These are phyloP conservation scores for Cymodocea nodosa DNA, from an alignment of 116 monocot genomes.

Conservation along the genomic window DNA sequence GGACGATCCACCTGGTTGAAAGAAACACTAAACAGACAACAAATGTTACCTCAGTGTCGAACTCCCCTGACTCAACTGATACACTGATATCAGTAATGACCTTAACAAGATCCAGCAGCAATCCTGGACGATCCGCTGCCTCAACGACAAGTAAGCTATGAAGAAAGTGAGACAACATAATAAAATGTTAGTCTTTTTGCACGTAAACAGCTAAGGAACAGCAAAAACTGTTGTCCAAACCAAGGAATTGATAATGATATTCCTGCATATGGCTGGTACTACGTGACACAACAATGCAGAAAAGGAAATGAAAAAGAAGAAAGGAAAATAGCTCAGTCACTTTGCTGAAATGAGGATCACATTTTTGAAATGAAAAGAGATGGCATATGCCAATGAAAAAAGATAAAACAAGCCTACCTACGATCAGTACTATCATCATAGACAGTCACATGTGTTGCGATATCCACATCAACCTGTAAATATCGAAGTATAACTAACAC, in stretches of 20 bases:
- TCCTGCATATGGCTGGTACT: too few relatives aligned
- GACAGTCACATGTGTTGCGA: slow-evolving; percentile 73
- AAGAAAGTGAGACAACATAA: not conserved
- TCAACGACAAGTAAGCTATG: slow-evolving; percentile 82
- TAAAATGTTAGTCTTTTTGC: too few relatives aligned
- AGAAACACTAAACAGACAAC: not conserved
- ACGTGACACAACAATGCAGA: too few relatives aligned
- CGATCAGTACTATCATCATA: slow-evolving; percentile 69
- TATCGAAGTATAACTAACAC: slow-evolving; percentile 6
- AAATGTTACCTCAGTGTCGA: slow-evolving; percentile 74
- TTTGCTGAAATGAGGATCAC: too few relatives aligned
- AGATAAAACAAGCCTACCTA: slow-evolving; percentile 33
- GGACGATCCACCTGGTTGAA: not conserved
- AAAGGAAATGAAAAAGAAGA: too few relatives aligned
- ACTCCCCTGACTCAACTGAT: slow-evolving; percentile 84
- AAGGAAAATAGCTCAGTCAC: too few relatives aligned
- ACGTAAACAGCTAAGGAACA: too few relatives aligned
- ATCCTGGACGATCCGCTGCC: slow-evolving; percentile 83
- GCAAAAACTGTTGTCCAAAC: too few relatives aligned
- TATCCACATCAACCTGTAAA: slow-evolving; percentile 82
- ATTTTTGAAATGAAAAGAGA: too few relatives aligned
- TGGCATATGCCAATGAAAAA: too few relatives aligned
- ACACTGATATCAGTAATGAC: slow-evolving; percentile 75
- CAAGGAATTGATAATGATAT: too few relatives aligned
- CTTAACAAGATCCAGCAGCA: slow-evolving; percentile 84